Percentiles rank a stretch among this genome's conserved stretches.
Conservation (phyloP, 208 protist genomes). For the Leishmania martiniquensis region DNA sequence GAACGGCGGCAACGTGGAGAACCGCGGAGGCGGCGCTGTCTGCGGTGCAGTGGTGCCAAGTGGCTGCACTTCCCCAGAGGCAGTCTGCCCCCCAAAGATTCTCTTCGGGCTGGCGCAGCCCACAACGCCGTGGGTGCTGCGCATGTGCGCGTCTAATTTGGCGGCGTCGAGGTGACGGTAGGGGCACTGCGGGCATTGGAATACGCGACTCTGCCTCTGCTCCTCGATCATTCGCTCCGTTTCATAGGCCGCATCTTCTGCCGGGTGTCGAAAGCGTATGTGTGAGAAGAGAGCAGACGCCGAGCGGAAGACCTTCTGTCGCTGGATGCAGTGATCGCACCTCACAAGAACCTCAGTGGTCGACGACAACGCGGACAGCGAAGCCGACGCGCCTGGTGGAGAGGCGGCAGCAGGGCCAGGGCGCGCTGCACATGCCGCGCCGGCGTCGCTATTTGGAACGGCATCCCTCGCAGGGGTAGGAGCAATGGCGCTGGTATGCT, state of each 20-base stretch:
- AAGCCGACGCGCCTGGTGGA: background rate
- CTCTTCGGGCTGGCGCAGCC: background rate
- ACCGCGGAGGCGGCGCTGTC: background rate
- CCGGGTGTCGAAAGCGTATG: slow-evolving; percentile 84
- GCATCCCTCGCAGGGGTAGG: background rate
- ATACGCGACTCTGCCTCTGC: slow-evolving; percentile 25
- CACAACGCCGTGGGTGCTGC: slow-evolving; percentile 38
- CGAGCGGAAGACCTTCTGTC: slow-evolving; percentile 62
- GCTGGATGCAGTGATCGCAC: slow-evolving; percentile 69
- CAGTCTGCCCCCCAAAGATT: background rate
- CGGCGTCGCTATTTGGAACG: background rate
- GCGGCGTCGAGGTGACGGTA: slow-evolving; percentile 35
- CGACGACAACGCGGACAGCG: background rate
- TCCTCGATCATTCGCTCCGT: slow-evolving; percentile 71
- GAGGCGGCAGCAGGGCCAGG: background rate
- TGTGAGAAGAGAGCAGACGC: slow-evolving; percentile 85
- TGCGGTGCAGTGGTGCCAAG: background rate
- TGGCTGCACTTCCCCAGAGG: background rate
- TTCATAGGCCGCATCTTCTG: slow-evolving; percentile 72
- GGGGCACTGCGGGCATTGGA: slow-evolving; percentile 59
- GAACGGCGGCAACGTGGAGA: slow-evolving; percentile 14
- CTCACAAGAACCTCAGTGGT: slow-evolving; percentile 21
- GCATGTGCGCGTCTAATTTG: slow-evolving; percentile 51
- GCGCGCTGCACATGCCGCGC: background rate
- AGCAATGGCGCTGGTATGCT: slow-evolving; percentile 26